phyloP scores from a whole-genome alignment of 2,329 filamentous ascomycete species.

The Ceratocystis variospora region DNA sequence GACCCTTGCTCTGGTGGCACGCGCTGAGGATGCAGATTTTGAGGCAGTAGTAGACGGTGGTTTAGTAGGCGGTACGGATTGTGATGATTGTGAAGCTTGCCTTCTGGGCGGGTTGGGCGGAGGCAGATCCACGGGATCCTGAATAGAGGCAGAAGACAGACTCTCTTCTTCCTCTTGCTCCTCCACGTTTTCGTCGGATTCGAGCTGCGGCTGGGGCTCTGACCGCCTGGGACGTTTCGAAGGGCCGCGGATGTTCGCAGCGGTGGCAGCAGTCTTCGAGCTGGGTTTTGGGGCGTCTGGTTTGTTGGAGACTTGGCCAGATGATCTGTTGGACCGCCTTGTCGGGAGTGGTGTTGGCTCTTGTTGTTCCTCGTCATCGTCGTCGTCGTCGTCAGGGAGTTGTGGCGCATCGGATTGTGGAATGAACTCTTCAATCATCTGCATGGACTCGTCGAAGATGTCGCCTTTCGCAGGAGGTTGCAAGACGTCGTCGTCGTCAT shows the following conservation, averaged over 20 bases:
- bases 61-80: neutral
- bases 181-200: neutral
- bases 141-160: neutral
- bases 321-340: neutral
- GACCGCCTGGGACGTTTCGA: neutral
- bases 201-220: neutral
- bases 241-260: neutral
- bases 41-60: neutral
- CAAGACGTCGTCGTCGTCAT: conserved; percentile 23
- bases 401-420: conserved; percentile 21
- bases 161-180: neutral
- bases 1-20: conserved; percentile 5
- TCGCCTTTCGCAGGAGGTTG: conserved; percentile 18
- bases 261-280: neutral
- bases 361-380: conserved; percentile 23
- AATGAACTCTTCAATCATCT: conserved; percentile 27
- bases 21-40: neutral
- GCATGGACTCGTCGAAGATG: conserved; percentile 31
- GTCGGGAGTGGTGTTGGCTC: conserved; percentile 12
- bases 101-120: neutral
- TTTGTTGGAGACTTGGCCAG: neutral
- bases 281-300: neutral
- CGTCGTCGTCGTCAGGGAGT: conserved; percentile 20
- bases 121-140: neutral
- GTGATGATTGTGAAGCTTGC: neutral